These are phyloP conservation scores for Magnolia kwangsiensis DNA, from an alignment of 164 flowering plant genomes.

Conservation along the genomic window DNA sequence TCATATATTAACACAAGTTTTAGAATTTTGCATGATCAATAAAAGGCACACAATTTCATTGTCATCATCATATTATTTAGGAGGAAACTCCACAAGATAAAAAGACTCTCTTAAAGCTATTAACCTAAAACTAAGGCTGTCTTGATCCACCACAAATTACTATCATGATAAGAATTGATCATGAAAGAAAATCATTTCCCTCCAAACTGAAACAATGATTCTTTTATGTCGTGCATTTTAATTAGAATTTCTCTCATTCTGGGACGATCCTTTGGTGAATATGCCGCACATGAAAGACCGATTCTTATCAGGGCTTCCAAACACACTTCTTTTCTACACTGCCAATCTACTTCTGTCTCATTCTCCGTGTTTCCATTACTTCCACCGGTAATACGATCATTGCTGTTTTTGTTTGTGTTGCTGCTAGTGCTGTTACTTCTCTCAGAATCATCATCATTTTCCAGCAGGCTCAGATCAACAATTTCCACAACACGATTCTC, in stretches of 20 bases:
- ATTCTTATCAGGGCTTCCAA: neutral
- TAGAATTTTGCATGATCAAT: too few relatives aligned
- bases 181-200: neutral
- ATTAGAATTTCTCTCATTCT: constrained; percentile 6
- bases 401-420: neutral
- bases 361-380: neutral
- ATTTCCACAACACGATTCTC: neutral
- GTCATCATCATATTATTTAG: too few relatives aligned
- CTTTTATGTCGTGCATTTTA: neutral
- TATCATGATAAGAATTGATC: neutral
- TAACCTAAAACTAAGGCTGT: neutral
- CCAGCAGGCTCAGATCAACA: neutral
- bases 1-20: too few relatives aligned
- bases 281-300: constrained; percentile 5
- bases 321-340: neutral
- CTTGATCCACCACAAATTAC: neutral
- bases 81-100: neutral
- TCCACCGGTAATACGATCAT: neutral
- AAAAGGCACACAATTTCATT: too few relatives aligned
- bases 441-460: neutral
- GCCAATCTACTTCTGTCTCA: neutral
- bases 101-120: neutral
- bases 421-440: neutral
- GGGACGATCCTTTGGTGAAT: constrained; percentile 5
- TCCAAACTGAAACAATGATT: neutral